Base-by-base conservation (phyloP, 805 yeast genomes). In the Myxozyma sirexii region DNA sequence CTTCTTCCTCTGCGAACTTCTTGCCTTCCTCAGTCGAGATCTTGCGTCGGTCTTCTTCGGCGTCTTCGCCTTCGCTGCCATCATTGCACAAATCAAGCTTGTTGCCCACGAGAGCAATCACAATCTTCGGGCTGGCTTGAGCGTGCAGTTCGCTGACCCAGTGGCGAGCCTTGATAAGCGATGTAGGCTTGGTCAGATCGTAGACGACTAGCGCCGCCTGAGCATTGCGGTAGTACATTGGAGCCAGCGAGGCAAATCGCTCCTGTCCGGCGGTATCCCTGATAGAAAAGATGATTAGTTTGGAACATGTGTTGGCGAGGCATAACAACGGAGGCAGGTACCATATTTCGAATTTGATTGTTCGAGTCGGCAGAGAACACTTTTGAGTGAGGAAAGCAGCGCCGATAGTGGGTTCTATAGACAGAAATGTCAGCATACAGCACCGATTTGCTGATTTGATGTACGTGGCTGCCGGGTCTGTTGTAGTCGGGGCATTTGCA, bases 201-300 rank as follows among this genome's bases (percentile, higher is more conserved):
- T 93, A 93, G 8, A 93, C 99, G 13, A 94, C 97, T 63, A 93
- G 78, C 0, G 98, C 98, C 27, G 97, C 96, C 73, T 92, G 97
- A 15, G 99, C 97, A 71, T 94, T 93, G 72, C 99, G 83, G 77
- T 93, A 93, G 76, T 93, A 93, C 94, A 93, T 87, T 29, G 98
- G 98, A 0, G 98, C 97, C 70, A 93, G 81, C 26, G 93, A 86
- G 15, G 97, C 97, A 78, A 93, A 93, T 65, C 99, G 78, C 74
- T 93, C 99, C 78, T 93, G 98, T 21, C 99, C 99, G 1, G 98
- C 98, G 13, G 98, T 92, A 73, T 92, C 98, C 82, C 82, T 62
- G 23, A 10, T 27, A 33, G 15, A 67, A 15, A 17, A n/a, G 8
- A 6, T n/a, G n/a, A 48, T 39, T 1, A 17, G 27, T 7, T 4